Conservation (phyloP, 139 green algal genomes). For the Microglena sp. region DNA sequence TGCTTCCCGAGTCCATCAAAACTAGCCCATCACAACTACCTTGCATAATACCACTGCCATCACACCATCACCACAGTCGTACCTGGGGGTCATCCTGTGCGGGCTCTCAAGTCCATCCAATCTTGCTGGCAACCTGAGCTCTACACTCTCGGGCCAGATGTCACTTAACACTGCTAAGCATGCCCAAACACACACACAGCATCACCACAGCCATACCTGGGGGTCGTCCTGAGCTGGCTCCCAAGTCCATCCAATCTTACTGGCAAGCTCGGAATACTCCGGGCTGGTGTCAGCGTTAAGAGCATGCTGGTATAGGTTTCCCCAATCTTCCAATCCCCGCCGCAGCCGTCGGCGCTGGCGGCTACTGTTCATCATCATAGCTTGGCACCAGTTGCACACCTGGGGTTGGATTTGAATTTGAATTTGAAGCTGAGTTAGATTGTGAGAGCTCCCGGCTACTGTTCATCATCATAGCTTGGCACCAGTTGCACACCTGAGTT, state of each 20-base stretch:
- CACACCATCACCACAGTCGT: no score
- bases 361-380: slow-evolving; percentile 62
- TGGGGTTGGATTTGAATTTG: not conserved
- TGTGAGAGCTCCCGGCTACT: slow-evolving; percentile 27
- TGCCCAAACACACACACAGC: not conserved
- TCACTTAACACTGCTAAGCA: not conserved
- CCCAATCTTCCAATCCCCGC: slow-evolving; percentile 66
- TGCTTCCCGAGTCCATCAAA: no score
- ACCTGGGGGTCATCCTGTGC: no score
- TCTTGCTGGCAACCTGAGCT: not conserved
- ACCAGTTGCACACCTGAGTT: slow-evolving; percentile 29
- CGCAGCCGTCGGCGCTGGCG: slow-evolving; percentile 56
- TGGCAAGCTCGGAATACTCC: slow-evolving; percentile 1
- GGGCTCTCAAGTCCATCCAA: not conserved
- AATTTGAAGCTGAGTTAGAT: not conserved
- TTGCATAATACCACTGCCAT: no score
- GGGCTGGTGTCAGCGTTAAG: slow-evolving; percentile 42
- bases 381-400: slow-evolving; percentile 34
- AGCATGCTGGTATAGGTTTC: slow-evolving; percentile 63
- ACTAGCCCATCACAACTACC: no score
- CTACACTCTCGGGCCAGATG: not conserved
- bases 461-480: slow-evolving; percentile 62
- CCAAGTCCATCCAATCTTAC: not conserved
- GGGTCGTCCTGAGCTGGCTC: not conserved
- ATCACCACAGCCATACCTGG: not conserved